These are phyloP conservation scores for Mycosphaerella sp. DNA, from an alignment of 2,329 filamentous ascomycete genomes.

Conservation along the genomic window DNA sequence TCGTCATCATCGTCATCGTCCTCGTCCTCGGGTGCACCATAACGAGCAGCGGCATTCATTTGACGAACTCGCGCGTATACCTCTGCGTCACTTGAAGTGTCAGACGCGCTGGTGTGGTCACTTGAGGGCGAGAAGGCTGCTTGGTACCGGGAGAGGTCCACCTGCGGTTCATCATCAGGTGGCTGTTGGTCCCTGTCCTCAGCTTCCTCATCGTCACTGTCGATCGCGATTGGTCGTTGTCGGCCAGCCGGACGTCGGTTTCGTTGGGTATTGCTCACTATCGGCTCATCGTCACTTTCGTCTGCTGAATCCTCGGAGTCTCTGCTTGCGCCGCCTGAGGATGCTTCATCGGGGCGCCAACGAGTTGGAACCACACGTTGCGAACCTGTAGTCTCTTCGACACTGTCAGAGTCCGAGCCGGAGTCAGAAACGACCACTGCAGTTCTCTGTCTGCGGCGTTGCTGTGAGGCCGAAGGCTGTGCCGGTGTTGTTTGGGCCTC, in stretches of 20 bases:
- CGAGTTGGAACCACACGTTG: constrained; percentile 1
- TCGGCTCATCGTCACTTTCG: constrained; percentile 17
- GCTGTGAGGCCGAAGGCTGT: constrained; percentile 9
- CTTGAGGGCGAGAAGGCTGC: constrained; percentile 6
- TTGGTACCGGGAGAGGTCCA: constrained; percentile 12
- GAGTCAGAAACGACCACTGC: constrained; percentile 19
- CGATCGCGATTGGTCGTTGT: constrained; percentile 7
- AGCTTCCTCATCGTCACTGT: constrained; percentile 15
- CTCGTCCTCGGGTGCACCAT: constrained; percentile 1
- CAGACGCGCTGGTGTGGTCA: background rate
- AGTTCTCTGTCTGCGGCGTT: background rate
- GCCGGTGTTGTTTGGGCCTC: constrained; percentile 18
- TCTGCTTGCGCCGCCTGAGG: constrained; percentile 12
- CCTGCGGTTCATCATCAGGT: constrained; percentile 8
- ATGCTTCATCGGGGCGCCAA: background rate
- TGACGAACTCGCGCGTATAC: background rate
- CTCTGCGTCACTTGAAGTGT: background rate
- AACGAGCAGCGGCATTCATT: background rate
- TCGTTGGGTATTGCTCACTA: constrained; percentile 3
- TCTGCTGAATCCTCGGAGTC: constrained; percentile 15
- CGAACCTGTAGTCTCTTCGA: constrained; percentile 1
- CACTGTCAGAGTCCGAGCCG: constrained; percentile 17
- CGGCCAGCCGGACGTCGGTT: constrained; percentile 4
- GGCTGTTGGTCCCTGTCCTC: constrained; percentile 8
- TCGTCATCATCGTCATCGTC: constrained; percentile 2